A percentile compares a stretch with the other conserved stretches of the same genome.
These are phyloP conservation scores for Zygoascus sp. DNA, from an alignment of 1,139 yeast genomes.

Conservation along the genomic window DNA sequence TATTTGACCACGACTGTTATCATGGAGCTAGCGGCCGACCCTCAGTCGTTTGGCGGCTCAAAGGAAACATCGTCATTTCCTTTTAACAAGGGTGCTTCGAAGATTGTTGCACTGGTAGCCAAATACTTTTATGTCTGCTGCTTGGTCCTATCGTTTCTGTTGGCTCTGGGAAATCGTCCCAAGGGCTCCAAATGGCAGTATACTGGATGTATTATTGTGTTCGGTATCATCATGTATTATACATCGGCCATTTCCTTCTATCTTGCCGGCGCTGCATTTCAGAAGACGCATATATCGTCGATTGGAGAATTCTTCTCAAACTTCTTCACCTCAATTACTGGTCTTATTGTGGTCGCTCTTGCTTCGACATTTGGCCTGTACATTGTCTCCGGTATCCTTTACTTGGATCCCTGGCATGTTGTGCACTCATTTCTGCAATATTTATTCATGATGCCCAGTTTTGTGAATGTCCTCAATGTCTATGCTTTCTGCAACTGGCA, in stretches of 20 bases:
- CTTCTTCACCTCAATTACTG: constrained; percentile 36
- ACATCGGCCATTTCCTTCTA: constrained; percentile 38
- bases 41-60: constrained; percentile 32
- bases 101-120: constrained; percentile 35
- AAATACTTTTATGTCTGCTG: constrained; percentile 36
- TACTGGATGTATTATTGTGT: constrained; percentile 33
- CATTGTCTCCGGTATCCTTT: constrained; percentile 59
- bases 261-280: constrained; percentile 37
- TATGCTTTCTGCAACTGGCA: constrained; percentile 95
- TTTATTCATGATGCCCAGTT: constrained; percentile 80
- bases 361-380: constrained; percentile 92
- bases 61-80: constrained; percentile 32
- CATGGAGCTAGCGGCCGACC: constrained; percentile 40
- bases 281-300: constrained; percentile 22
- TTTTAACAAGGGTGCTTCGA: constrained; percentile 28
- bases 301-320: constrained; percentile 30
- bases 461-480: constrained; percentile 67
- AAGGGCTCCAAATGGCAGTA: constrained; percentile 38
- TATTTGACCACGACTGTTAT: constrained; percentile 63
- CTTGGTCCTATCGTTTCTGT: constrained; percentile 37
- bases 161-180: constrained; percentile 43
- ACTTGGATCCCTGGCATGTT: constrained; percentile 95
- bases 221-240: constrained; percentile 40
- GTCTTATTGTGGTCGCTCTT: constrained; percentile 67
- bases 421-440: constrained; percentile 82